phyloP scores from a whole-genome alignment of 495 filamentous ascomycete species.

The Trichoderma asperelloides region DNA sequence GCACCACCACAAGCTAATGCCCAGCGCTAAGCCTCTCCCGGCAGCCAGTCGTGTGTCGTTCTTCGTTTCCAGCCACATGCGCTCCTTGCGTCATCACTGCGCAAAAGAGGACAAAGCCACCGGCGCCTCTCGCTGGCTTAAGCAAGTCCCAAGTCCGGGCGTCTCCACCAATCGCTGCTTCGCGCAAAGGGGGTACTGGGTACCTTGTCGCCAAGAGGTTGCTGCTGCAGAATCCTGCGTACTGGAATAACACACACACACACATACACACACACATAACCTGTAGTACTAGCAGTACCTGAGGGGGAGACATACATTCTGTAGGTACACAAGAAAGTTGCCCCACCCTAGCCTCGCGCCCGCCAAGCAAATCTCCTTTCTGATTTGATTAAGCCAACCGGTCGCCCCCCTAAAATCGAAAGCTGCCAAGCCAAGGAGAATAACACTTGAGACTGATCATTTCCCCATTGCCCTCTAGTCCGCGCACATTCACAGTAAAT shows the following conservation, averaged over 20 bases:
- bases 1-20: not conserved
- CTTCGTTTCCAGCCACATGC: not conserved
- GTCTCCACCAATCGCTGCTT: no score
- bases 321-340: no score
- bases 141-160: no score
- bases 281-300: no score
- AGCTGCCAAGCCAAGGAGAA: no score
- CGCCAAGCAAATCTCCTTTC: not conserved
- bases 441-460: no score
- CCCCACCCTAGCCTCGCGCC: not conserved
- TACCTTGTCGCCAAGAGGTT: no score
- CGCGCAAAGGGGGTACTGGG: no score
- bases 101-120: not conserved
- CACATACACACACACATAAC: not conserved
- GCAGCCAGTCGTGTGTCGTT: not conserved
- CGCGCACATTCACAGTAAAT: not conserved
- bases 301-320: no score
- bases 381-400: not conserved
- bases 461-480: not conserved
- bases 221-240: no score
- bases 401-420: no score
- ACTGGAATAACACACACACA: not conserved
- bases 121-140: not conserved
- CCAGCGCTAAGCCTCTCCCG: not conserved
- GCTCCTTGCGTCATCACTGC: conserved; percentile 1